phyloP scores from a whole-genome alignment of 495 filamentous ascomycete species.

The Hypoxylon lienhwacheense region DNA sequence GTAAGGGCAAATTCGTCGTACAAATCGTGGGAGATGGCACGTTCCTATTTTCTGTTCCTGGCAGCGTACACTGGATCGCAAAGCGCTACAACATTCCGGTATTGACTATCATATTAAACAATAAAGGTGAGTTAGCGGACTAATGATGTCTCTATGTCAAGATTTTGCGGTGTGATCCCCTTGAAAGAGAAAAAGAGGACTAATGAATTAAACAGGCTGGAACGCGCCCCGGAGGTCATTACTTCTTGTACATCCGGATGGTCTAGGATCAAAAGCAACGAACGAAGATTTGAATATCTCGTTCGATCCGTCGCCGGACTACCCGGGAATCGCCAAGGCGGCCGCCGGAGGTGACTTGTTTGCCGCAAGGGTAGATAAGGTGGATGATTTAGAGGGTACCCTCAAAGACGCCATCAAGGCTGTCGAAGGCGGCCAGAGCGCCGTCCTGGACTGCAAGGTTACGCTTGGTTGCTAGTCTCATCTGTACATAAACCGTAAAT shows the following conservation, averaged over 20 bases:
- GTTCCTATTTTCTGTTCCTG: conserved; percentile 85
- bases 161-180: too few species aligned
- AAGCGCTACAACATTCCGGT: conserved; percentile 85
- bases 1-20: conserved; percentile 81
- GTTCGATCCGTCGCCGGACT: conserved; percentile 84
- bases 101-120: conserved; percentile 90
- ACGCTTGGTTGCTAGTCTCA: conserved; percentile 40
- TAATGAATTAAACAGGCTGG: conserved; percentile 61
- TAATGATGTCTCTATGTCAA: too few species aligned
- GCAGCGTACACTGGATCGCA: conserved; percentile 90
- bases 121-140: conserved; percentile 71
- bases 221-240: conserved; percentile 78
- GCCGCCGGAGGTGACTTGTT: conserved; percentile 76
- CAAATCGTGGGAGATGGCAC: conserved; percentile 94
- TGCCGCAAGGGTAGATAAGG: conserved; percentile 62
- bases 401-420: conserved; percentile 67
- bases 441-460: conserved; percentile 64
- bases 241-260: conserved; percentile 81
- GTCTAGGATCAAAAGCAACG: conserved; percentile 71
- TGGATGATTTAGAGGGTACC: conserved; percentile 60
- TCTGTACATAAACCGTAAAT: neutral
- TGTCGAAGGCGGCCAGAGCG: conserved; percentile 66
- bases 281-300: conserved; percentile 90
- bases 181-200: neutral
- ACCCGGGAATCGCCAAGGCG: conserved; percentile 87